Base-by-base conservation (phyloP, 345 rosid genomes). In the Brassica juncea region DNA sequence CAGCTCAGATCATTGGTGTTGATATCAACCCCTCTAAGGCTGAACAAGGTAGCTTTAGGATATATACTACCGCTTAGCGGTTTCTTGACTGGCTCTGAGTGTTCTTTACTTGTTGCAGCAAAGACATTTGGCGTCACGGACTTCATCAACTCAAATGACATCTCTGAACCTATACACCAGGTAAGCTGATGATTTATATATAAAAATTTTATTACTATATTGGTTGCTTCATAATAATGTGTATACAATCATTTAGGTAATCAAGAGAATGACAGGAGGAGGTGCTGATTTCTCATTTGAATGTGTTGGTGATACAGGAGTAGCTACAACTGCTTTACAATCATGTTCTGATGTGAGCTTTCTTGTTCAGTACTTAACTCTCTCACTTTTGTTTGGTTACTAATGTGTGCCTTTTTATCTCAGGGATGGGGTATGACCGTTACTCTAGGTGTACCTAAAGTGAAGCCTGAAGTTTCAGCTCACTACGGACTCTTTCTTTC, bases 351-450 rank as follows among this genome's bases (percentile, higher is more conserved):
- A 95, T 72, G 98, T 93, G 84, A 83, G 68, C 75, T 74, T 73
- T 70, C 4, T 54, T 63, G 23, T 68, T 47, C 34, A 8, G 4
- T 23, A 4, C 39, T 27, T 12, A 28, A 0, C 63, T 30, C 65
- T 16, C 21, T n/a, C 25, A 47, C 68, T 27, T 66, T 44, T 69
- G 42, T 39, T 65, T 21, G 25, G 73, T 62, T 66, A 61, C 21
- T 39, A 10, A 42, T 44, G 34, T 64, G 54, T 21, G n/a, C 23
- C 59, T 65, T 37, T 37, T 34, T 54, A 64, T 64, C 10, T 44
- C 72, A 92, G 98, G 99, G 99, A 80, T 94, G 98, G 97, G 99
- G 99, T 6, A 37, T 89, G 81, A 84, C 99, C 0, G 87, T 94
- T 73, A 92, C 97, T 35, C 93, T 92, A 37, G 99, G 99, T 67